Evolutionary conservation across 148 eudicot genomes (phyloP), one percentile per base, ranked within the genome.

Genomic region (Polygonum aviculare): DNA sequence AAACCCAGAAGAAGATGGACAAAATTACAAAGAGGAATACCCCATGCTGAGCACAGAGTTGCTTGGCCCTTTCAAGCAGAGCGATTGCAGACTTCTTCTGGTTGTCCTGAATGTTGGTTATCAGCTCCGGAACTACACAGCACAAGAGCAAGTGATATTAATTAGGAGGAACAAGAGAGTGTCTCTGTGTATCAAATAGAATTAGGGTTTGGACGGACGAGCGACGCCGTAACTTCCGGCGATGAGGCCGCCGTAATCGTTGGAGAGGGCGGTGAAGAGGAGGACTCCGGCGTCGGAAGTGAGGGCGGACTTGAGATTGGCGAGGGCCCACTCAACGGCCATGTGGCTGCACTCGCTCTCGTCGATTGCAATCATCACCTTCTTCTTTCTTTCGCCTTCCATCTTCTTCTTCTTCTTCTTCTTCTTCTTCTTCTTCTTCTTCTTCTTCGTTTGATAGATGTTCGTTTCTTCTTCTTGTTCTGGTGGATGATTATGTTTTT

Each of bases 331-430:
- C 21, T 83, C 77, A 4, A 90, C 80, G 5, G 91, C 89, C 39
- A 81, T 80, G 67, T 62, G 78, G 65, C 91, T 90, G 75, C 74
- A 77, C 22, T 86, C 89, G 36, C 93, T 86, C 55, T 84, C 88
- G 69, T 90, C 91, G 8, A 90, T 84, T 4, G 91, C 93, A 54
- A 90, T 80, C 85, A 90, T 84, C 62, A 90, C 80, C 78, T 77
- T 85, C 78, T 80, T 69, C 40, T 39, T 77, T 38, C 18, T 84
- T 65, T 78, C 76, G 51, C 36, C 73, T 26, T 77, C 75, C 16
- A 39, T 75, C 49, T 71, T 75, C 22, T 77, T 85, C 81, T 26
- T 26, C 31, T 26, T 26, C 31, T 26, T 26, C 31, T 26, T 26
- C 31, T 26, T 26, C 31, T 26, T 26, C 31, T 26, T 26, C 0